Evolutionary conservation across 345 rosid species (phyloP), one percentile per base, ranked within the genome.

Genomic region (Kernera saxatilis): DNA sequence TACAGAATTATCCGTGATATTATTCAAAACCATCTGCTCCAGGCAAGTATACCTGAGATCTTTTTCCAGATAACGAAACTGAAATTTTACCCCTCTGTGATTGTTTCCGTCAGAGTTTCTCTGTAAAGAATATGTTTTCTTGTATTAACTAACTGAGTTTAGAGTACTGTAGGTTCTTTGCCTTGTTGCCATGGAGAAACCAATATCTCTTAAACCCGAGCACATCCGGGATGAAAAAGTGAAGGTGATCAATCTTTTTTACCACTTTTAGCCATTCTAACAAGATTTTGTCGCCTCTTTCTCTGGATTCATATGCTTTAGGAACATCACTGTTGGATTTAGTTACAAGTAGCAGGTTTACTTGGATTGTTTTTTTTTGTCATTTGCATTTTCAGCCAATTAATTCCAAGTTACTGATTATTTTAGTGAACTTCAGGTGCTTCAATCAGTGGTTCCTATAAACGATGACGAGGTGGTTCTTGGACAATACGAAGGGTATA

Each of bases 161-260:
- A 35, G 32, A 43, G 53, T 69, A 65, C 18, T 78, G 50, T 81
- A 92, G 99, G 87, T 94, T 79, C 86, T 94, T 65, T 94, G 92
- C 78, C 93, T 94, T 49, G 86, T 94, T 52, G 97, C 92, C 23
- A 94, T 94, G 99, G 97, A 94, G 83, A 94, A 94, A 82, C 99
- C 99, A 0, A 70, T 94, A 59, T 94, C 97, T 71, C 92, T 94
- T 63, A 94, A 88, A 54, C 99, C 99, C 4, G 99, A 94, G 87
- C 90, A 88, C 80, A 92, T 94, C 32, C 95, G 98, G 3, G 98
- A 94, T 80, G 98, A 89, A 82, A 94, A 94, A 89, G 99, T 94
- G 83, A 91, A 94, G 99, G 99, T 86, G 57, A 58, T 7, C 50
- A 13, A 12, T 39, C 35, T 40, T 53, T 57, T 12, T 40, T 14